Evolutionary conservation across 2,329 filamentous ascomycete genomes (phyloP).

Genomic region (Ceratocystis eucalypticola): DNA sequence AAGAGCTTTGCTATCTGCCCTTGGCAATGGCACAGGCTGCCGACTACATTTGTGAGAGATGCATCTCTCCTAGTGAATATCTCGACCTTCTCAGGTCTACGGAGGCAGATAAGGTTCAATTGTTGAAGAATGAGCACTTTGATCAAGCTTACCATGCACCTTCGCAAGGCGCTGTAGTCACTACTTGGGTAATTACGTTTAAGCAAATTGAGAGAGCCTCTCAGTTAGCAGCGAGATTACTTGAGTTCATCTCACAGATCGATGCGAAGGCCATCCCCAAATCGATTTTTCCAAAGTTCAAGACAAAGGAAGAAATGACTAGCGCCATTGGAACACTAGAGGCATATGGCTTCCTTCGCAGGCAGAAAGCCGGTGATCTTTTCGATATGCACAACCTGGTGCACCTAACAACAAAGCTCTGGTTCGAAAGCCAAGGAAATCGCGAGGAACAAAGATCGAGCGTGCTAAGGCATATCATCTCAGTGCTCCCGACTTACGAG

Average conservation of each 20-base stretch:
- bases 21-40: conserved; percentile 3
- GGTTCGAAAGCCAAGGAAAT: neutral
- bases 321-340: neutral
- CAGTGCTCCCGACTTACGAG: neutral
- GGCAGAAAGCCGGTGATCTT: neutral
- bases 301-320: neutral
- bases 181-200: neutral
- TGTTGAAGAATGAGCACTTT: neutral
- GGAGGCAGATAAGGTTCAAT: neutral
- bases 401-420: neutral
- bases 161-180: neutral
- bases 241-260: neutral
- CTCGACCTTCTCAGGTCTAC: neutral
- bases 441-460: neutral
- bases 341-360: neutral
- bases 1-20: conserved; percentile 17
- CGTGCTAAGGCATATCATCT: neutral
- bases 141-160: neutral
- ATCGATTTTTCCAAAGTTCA: neutral
- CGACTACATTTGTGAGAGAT: conserved; percentile 19
- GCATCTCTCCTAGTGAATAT: neutral
- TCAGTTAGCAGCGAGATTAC: neutral
- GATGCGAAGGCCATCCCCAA: neutral
- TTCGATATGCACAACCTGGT: neutral
- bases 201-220: neutral